Evolutionary conservation across 805 yeast genomes (phyloP).

Genomic region (Blastobotrys parvus): DNA sequence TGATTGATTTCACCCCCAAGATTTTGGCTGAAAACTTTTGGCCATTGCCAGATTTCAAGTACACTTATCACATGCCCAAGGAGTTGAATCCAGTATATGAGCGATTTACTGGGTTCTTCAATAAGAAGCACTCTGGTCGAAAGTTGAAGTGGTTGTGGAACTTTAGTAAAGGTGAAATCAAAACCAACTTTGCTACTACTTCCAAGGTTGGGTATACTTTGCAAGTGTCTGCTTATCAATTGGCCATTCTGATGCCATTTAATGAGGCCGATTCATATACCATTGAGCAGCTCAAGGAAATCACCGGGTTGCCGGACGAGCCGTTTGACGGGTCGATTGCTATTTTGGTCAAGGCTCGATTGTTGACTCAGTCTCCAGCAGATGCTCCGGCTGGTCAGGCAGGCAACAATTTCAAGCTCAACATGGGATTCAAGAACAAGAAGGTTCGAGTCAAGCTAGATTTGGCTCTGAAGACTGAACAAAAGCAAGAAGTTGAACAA

Average conservation of each 20-base stretch:
- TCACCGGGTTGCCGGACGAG: slow-evolving; percentile 59
- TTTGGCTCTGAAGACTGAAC: slow-evolving; percentile 48
- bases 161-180: slow-evolving; percentile 83
- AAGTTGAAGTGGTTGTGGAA: slow-evolving; percentile 95
- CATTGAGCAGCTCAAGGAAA: slow-evolving; percentile 50
- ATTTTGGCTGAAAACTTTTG: slow-evolving; percentile 85
- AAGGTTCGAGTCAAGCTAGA: slow-evolving; percentile 74
- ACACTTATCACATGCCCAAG: slow-evolving; percentile 56
- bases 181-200: slow-evolving; percentile 74
- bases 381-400: slow-evolving; percentile 43
- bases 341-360: slow-evolving; percentile 71
- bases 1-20: slow-evolving; percentile 57
- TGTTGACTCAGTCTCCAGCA: slow-evolving; percentile 59
- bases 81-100: slow-evolving; percentile 58
- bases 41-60: slow-evolving; percentile 53
- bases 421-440: slow-evolving; percentile 76
- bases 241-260: slow-evolving; percentile 78
- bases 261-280: slow-evolving; percentile 59
- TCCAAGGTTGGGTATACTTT: slow-evolving; percentile 51
- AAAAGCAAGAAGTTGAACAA: slow-evolving; percentile 61
- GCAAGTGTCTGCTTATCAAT: slow-evolving; percentile 77
- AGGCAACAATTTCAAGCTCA: slow-evolving; percentile 58
- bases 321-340: slow-evolving; percentile 66
- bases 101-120: slow-evolving; percentile 60
- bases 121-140: slow-evolving; percentile 73